phyloP scores from a whole-genome alignment of 192 early-diverging fungal genomes.

The Borealophlyctis nickersoniae region DNA sequence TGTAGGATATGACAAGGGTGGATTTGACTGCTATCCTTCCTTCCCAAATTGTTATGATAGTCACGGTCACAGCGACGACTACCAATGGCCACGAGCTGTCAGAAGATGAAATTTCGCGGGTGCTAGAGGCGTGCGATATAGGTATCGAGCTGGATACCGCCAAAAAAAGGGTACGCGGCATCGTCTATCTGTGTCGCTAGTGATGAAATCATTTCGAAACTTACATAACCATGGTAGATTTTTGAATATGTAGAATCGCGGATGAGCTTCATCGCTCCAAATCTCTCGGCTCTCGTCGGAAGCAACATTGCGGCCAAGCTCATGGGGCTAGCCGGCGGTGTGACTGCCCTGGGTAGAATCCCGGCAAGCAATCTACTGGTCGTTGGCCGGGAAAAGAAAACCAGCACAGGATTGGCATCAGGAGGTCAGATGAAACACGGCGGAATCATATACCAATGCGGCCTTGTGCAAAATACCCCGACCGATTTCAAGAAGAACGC shows the following conservation, averaged over 20 bases:
- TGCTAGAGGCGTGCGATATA: constrained; percentile 78
- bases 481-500: constrained; percentile 77
- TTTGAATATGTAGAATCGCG: constrained; percentile 87
- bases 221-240: constrained; percentile 58
- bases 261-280: constrained; percentile 91
- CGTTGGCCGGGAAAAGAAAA: constrained; percentile 51
- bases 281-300: constrained; percentile 83
- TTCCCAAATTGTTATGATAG: constrained; percentile 78
- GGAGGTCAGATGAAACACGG: constrained; percentile 67
- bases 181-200: background rate
- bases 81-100: constrained; percentile 68
- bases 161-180: constrained; percentile 53
- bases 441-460: constrained; percentile 78
- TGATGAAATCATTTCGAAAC: background rate
- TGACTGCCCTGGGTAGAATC: constrained; percentile 81
- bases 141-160: constrained; percentile 68
- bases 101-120: constrained; percentile 56
- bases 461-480: constrained; percentile 65
- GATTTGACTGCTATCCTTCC: constrained; percentile 78
- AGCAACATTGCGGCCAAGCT: constrained; percentile 84
- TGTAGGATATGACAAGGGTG: constrained; percentile 72
- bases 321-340: constrained; percentile 84
- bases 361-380: constrained; percentile 88
- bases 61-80: constrained; percentile 86
- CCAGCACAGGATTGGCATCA: constrained; percentile 63